phyloP scores from a whole-genome alignment of 495 filamentous ascomycete species.

The Penicillium alfredii region DNA sequence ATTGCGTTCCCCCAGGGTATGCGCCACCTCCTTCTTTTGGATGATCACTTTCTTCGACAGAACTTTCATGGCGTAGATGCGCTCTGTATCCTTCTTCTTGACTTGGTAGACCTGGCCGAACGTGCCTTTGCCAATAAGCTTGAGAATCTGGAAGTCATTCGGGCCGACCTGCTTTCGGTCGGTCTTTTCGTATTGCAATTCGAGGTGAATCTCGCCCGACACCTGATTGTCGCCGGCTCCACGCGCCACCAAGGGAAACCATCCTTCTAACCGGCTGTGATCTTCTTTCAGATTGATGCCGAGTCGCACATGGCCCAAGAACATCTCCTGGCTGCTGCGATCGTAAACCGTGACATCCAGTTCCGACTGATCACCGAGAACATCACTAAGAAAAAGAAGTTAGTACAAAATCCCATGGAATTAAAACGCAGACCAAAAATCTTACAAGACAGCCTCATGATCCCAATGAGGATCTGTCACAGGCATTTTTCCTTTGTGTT shows the following conservation, averaged over 20 bases:
- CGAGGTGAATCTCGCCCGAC: constrained; percentile 85
- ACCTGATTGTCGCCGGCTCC: constrained; percentile 62
- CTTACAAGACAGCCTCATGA: constrained; percentile 87
- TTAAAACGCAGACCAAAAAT: too few relatives aligned
- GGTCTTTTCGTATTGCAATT: constrained; percentile 80
- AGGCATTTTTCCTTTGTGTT: constrained; percentile 58
- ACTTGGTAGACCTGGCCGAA: constrained; percentile 99
- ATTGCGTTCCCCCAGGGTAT: constrained; percentile 94
- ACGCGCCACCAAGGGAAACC: constrained; percentile 72
- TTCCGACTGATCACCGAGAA: constrained; percentile 85
- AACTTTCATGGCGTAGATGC: constrained; percentile 99
- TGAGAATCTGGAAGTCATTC: constrained; percentile 92
- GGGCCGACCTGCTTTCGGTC: constrained; percentile 91
- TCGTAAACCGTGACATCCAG: constrained; percentile 95
- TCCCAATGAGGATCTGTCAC: constrained; percentile 92
- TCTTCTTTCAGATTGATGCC: constrained; percentile 62
- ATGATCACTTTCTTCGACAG: constrained; percentile 99
- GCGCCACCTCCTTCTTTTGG: constrained; percentile 97
- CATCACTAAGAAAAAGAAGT: constrained; percentile 59
- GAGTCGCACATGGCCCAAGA: constrained; percentile 84
- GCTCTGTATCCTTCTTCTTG: constrained; percentile 92
- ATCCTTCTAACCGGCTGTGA: constrained; percentile 65
- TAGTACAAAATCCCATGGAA: constrained; percentile 11
- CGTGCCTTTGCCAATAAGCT: constrained; percentile 95
- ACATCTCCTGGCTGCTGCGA: constrained; percentile 75